Percentiles rank a stretch among this genome's conserved stretches.
phyloP scores from a whole-genome alignment of 192 early-diverging fungal genomes.

The Linnemannia exigua region DNA sequence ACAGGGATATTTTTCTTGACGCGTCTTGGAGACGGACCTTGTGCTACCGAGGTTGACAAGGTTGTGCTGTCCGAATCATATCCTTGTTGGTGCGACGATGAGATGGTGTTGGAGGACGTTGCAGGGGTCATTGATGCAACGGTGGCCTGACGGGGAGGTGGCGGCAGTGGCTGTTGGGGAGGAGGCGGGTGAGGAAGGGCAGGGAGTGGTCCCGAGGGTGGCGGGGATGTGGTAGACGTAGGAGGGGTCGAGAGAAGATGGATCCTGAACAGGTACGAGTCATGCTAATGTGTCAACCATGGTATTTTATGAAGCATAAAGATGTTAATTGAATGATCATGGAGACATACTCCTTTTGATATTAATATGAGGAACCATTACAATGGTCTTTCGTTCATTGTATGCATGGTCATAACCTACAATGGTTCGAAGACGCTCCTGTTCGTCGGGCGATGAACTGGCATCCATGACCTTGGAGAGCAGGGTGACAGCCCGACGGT shows the following conservation, averaged over 20 bases:
- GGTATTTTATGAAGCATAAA: background rate
- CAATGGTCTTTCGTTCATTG: background rate
- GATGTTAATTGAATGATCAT: background rate
- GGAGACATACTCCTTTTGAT: too few relatives aligned
- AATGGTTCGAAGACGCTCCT: conserved; percentile 47
- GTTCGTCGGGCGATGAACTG: conserved; percentile 46
- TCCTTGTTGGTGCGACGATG: conserved; percentile 18
- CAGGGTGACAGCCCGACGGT: conserved; percentile 35
- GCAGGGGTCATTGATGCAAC: conserved; percentile 30
- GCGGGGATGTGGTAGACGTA: conserved; percentile 22
- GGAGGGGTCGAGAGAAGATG: conserved; percentile 49
- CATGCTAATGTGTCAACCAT: conserved; percentile 22
- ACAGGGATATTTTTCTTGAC: conserved; percentile 43
- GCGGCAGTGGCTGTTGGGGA: conserved; percentile 36
- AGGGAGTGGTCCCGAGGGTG: conserved; percentile 12
- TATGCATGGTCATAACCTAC: conserved; percentile 22
- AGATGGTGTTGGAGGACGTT: conserved; percentile 21
- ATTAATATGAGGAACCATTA: too few relatives aligned
- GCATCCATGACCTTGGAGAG: conserved; percentile 48
- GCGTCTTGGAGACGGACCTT: conserved; percentile 34
- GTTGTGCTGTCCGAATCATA: conserved; percentile 28
- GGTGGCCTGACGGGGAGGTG: conserved; percentile 13
- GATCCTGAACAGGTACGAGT: conserved; percentile 50
- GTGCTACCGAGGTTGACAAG: conserved; percentile 9
- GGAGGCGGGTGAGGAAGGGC: conserved; percentile 22